Evolutionary conservation across 352 stramenopile species (phyloP), one percentile per base, ranked within the genome.

Genomic region (Phytophthora pseudosyringae): DNA sequence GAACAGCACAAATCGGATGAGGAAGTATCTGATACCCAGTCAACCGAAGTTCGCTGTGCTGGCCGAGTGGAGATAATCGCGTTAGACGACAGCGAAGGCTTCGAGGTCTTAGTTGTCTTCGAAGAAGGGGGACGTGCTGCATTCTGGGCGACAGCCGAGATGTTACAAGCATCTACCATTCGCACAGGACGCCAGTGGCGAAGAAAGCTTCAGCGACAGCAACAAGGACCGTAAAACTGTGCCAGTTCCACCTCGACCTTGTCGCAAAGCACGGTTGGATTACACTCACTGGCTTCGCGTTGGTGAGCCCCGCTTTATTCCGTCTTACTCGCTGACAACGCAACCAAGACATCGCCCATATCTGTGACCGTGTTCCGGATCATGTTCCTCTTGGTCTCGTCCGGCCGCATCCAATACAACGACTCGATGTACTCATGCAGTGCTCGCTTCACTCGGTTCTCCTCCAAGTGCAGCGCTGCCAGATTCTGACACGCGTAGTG

Each of bases 341-440:
- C 76, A 16, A 93, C 73, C 38, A 91, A 78, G 12, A 90, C 84
- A 18, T 81, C 78, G 13, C 67, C 73, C 33, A 93, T 89, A 54
- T 93, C 82, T 10, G 64, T 70, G 43, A 93, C 73, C 1, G 79
- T 91, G 58, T 89, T 90, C 35, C 84, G 80, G 41, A 93, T 90
- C 59, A 79, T 67, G 35, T 66, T 59, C 0, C 64, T 71, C 33
- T 67, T 69, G 6, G 28, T 25, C 18, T 86, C 84, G 10, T 89
- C 75, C 1, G 71, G 54, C 4, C 52, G 36, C 79, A 91, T 88
- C 84, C 84, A 93, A 44, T 86, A 78, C 59, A 93, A 68, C 29
- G 82, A 73, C 46, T 91, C 77, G 38, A 93, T 93, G 58, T 93
- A 93, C 45, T 90, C 72, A 49, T 91, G 82, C 35, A 93, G 59